Conservation (phyloP, 495 filamentous ascomycete genomes). For the Ramalina peruviana region DNA sequence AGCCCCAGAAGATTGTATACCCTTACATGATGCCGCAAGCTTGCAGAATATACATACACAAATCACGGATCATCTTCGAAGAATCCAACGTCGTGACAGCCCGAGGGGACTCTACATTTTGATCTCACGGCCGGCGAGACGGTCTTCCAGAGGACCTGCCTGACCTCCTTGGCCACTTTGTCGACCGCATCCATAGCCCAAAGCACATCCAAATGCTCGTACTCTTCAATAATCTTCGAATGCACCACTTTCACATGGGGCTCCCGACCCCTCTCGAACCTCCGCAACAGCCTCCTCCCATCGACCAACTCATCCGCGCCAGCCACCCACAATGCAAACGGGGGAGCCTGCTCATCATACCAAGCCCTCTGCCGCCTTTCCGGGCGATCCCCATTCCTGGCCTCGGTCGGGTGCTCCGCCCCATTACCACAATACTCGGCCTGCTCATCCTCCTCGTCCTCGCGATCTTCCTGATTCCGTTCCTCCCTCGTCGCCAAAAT, state of each 20-base stretch:
- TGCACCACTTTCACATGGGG: slow-evolving; percentile 73
- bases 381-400: not conserved
- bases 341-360: slow-evolving; percentile 69
- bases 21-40: not conserved
- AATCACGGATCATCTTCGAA: not conserved
- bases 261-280: slow-evolving; percentile 67
- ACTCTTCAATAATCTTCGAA: slow-evolving; percentile 70
- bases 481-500: slow-evolving; percentile 70
- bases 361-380: slow-evolving; percentile 40
- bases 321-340: slow-evolving; percentile 80
- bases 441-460: slow-evolving; percentile 28
- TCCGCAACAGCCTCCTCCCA: slow-evolving; percentile 53
- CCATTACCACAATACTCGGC: slow-evolving; percentile 12
- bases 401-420: slow-evolving; percentile 5
- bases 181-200: slow-evolving; percentile 89
- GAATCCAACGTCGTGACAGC: slow-evolving; percentile 35
- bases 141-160: slow-evolving; percentile 72
- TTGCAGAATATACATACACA: not conserved
- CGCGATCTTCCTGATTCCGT: slow-evolving; percentile 45
- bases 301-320: slow-evolving; percentile 78
- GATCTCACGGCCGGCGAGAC: slow-evolving; percentile 39
- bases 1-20: no score
- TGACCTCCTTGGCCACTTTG: slow-evolving; percentile 68
- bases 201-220: slow-evolving; percentile 90
- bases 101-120: slow-evolving; percentile 46